Base-by-base conservation (phyloP, 306 rosid species). In the Rosa persica region DNA sequence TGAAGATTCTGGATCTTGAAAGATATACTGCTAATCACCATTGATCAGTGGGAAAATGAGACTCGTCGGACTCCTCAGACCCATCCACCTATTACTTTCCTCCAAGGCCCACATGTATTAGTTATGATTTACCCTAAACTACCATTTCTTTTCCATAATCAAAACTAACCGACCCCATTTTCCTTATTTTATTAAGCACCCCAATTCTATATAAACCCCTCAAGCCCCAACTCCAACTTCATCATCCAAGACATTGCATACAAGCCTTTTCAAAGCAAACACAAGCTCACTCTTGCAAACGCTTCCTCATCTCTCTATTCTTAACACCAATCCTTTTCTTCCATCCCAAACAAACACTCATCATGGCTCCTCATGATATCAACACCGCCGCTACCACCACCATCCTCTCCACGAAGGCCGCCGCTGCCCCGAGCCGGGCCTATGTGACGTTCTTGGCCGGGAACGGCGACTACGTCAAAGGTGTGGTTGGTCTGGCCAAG, bases 361-460 rank as follows among this genome's bases (percentile, higher is more conserved):
- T 15, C 38, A 82, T 20, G 98, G 88, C 95, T 75, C 93, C 95
- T 11, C 30, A 74, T 83, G 17, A 79, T 13, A 77, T 83, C 78
- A 81, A 67, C 80, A 73, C 76, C 75, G 43, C 54, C 68, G 71
- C 69, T 3, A 52, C 74, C 0, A 30, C 43, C 2, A 43, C 42
- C 2, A 65, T 70, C 49, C 15, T 72, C 43, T 12, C 79, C 55
- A 12, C 72, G 6, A 75, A 79, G 62, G 34, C 46, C 0, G 44
- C 62, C 5, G 78, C 64, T 5, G 71, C 20, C 0, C 51, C 74
- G 36, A 71, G 47, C 17, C 72, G 86, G 52, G 98, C 92, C 20
- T 94, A 79, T 19, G 98, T 92, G 17, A 92, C 98, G 0, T 90
- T 94, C 73, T 80, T 94, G 70, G 98, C 98, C 2, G 97, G 98